Percentiles rank a stretch among this genome's conserved stretches.
phyloP scores from a whole-genome alignment of 1,284 basidiomycete species.

The Moniliophthora roreri region DNA sequence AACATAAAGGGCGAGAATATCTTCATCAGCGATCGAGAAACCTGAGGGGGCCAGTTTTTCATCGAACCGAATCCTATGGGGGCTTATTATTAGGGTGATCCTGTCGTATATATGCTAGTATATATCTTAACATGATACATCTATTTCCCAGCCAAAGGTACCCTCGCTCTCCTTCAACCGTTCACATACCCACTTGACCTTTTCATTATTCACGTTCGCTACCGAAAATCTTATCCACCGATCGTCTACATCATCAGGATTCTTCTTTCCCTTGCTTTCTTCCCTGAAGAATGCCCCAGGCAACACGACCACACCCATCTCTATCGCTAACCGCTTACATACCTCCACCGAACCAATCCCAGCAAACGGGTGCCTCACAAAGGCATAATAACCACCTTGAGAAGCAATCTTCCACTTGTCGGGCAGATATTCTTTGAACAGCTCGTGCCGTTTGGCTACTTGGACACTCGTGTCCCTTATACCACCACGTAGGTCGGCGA shows the following conservation, averaged over 20 bases:
- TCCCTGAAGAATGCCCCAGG: slow-evolving; percentile 70
- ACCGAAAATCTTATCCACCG: slow-evolving; percentile 79
- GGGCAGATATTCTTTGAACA: slow-evolving; percentile 56
- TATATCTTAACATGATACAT: slow-evolving; percentile 8
- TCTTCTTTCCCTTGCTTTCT: slow-evolving; percentile 24
- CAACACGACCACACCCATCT: slow-evolving; percentile 67
- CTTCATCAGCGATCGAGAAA: too few relatives aligned
- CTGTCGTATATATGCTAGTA: too few relatives aligned
- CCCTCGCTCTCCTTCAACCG: slow-evolving; percentile 49
- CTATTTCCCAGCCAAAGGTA: slow-evolving; percentile 29
- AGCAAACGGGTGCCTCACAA: slow-evolving; percentile 71
- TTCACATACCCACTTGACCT: slow-evolving; percentile 57
- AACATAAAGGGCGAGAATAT: too few relatives aligned
- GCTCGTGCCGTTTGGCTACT: slow-evolving; percentile 54
- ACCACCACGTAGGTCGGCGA: slow-evolving; percentile 53
- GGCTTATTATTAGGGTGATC: too few relatives aligned
- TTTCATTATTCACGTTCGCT: slow-evolving; percentile 74
- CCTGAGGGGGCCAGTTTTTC: too few relatives aligned
- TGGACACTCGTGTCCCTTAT: slow-evolving; percentile 50
- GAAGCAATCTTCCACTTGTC: slow-evolving; percentile 60
- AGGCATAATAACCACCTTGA: slow-evolving; percentile 76
- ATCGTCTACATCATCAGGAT: slow-evolving; percentile 38
- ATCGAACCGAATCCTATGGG: too few relatives aligned
- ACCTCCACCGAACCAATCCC: slow-evolving; percentile 52
- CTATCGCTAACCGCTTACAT: slow-evolving; percentile 56